A percentile compares a stretch with the other conserved stretches of the same genome.
These are phyloP conservation scores for Ceratonia siliqua DNA, from an alignment of 306 rosid genomes.

Conservation along the genomic window DNA sequence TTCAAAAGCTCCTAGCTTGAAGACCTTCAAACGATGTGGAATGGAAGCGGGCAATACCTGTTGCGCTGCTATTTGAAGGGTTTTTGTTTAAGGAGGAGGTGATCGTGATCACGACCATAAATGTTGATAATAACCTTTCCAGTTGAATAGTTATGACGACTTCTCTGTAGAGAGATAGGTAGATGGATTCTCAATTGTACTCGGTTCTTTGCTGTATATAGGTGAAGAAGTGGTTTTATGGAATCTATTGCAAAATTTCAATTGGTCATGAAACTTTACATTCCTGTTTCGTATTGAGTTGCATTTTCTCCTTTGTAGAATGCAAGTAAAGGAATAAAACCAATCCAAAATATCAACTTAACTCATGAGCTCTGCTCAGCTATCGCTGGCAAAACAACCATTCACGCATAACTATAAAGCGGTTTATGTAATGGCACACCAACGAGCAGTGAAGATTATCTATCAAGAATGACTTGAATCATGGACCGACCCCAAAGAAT, in stretches of 20 bases:
- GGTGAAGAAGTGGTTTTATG: not conserved
- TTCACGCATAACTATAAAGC: not conserved
- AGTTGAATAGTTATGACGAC: not conserved
- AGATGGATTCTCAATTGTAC: slow-evolving; percentile 36
- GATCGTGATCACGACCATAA: not conserved
- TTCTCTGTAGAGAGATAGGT: not conserved
- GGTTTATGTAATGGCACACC: too few species aligned
- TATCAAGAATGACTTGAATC: too few species aligned
- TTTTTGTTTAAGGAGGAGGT: not conserved
- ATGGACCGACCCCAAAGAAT: too few species aligned
- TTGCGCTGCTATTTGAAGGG: slow-evolving; percentile 8
- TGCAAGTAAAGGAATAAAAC: not conserved
- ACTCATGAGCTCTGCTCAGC: not conserved
- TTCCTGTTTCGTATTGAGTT: not conserved
- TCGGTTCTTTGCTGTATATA: slow-evolving; percentile 45
- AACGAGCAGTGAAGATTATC: too few species aligned
- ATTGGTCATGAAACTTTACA: not conserved
- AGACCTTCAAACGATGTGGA: not conserved
- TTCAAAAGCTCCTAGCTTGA: slow-evolving; percentile 9
- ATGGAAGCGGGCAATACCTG: not conserved
- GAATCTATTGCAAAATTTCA: slow-evolving; percentile 14
- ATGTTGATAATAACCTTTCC: slow-evolving; percentile 28
- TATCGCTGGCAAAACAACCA: not conserved
- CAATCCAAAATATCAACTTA: not conserved
- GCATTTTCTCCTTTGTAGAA: not conserved